Conservation (phyloP, 2,329 filamentous ascomycete genomes). For the Daldinia eschscholtzii region DNA sequence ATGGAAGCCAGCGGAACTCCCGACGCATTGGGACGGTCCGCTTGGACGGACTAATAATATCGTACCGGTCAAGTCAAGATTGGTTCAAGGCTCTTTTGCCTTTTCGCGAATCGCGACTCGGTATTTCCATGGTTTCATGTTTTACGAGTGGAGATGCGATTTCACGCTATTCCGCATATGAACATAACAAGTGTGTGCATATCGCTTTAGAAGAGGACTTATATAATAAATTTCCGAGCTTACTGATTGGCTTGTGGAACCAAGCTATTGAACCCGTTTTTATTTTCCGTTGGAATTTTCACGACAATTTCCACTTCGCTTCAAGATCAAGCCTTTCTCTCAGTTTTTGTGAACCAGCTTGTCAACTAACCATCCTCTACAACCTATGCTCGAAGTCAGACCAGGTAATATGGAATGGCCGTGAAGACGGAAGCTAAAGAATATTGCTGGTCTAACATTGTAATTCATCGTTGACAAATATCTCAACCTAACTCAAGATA, state of each 20-base stretch:
- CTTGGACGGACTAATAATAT: conserved; percentile 13
- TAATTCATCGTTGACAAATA: background rate
- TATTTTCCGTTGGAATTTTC: conserved; percentile 5
- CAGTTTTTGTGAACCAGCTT: background rate
- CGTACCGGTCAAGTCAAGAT: background rate
- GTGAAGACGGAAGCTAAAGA: background rate
- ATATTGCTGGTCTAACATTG: background rate
- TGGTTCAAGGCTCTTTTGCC: conserved; percentile 16
- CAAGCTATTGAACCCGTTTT: background rate
- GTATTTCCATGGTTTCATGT: background rate
- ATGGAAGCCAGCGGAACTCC: conserved; percentile 17
- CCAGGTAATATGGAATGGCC: background rate
- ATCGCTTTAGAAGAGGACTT: conserved; percentile 4
- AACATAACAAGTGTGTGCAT: background rate
- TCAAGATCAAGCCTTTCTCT: background rate
- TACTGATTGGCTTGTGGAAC: conserved; percentile 20
- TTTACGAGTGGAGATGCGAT: background rate
- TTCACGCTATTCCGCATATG: background rate
- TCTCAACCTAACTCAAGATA: background rate
- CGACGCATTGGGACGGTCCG: conserved; percentile 34
- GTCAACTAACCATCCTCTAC: no score
- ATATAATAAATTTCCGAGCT: conserved; percentile 29
- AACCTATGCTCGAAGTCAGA: background rate
- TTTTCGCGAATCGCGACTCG: conserved; percentile 13
- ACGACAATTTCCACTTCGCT: background rate